Percentiles rank a stretch among this genome's conserved stretches.
phyloP scores from a whole-genome alignment of 306 rosid genomes.

The Alnus rubra region DNA sequence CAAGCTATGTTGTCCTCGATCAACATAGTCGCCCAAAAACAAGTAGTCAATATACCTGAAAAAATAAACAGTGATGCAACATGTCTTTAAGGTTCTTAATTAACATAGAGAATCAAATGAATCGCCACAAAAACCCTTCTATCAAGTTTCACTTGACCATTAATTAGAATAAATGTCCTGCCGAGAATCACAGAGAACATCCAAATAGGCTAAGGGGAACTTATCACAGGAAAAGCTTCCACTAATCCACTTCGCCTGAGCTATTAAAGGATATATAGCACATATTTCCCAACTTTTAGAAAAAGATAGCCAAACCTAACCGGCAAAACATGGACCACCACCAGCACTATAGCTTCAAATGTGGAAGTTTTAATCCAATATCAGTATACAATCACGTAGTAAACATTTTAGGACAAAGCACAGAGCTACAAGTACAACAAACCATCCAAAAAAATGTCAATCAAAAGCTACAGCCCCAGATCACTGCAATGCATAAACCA shows the following conservation, averaged over 20 bases:
- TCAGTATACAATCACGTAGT: constrained; percentile 4
- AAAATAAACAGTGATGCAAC: constrained; percentile 30
- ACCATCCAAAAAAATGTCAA: constrained; percentile 12
- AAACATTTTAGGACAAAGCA: neutral
- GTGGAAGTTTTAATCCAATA: constrained; percentile 19
- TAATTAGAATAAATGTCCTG: constrained; percentile 22
- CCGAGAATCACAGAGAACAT: constrained; percentile 27
- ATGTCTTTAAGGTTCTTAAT: constrained; percentile 1
- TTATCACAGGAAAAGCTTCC: neutral
- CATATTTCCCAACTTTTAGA: constrained; percentile 18
- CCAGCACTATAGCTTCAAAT: neutral
- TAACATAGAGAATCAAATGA: constrained; percentile 22
- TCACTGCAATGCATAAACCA: constrained; percentile 4
- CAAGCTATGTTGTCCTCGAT: constrained; percentile 99
- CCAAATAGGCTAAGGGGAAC: neutral
- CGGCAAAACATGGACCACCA: neutral
- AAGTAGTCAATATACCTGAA: constrained; percentile 96
- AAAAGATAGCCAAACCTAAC: neutral
- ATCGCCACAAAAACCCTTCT: constrained; percentile 8
- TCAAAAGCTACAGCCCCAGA: neutral
- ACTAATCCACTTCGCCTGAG: neutral
- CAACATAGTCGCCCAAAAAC: constrained; percentile 99
- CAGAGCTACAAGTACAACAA: constrained; percentile 20
- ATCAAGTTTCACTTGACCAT: constrained; percentile 22
- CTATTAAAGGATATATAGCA: constrained; percentile 6